Evolutionary conservation across 177 flowering plant genomes (phyloP).

Genomic region (Vitis hybrid): DNA sequence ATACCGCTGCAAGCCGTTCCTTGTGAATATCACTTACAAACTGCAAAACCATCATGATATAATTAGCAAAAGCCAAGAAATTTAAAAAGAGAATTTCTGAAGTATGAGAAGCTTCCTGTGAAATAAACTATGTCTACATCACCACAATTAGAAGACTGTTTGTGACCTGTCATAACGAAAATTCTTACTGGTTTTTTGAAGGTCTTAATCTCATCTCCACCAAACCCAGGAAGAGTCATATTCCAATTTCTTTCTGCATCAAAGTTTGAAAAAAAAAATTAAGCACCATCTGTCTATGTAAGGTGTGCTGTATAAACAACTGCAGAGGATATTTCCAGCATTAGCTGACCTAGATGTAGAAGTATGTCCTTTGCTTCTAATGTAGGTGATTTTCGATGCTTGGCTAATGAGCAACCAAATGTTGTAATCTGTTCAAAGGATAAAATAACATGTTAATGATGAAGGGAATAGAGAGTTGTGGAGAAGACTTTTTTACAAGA

Average conservation of each 20-base stretch:
- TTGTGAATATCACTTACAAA: conserved; percentile 66
- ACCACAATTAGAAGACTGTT: background rate
- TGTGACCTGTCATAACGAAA: background rate
- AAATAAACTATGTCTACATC: background rate
- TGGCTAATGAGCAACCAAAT: conserved; percentile 91
- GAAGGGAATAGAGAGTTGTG: too few relatives aligned
- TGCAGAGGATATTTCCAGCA: background rate
- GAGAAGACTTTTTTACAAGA: too few relatives aligned
- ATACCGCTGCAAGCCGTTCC: conserved; percentile 84
- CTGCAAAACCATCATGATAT: conserved; percentile 45
- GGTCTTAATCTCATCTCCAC: conserved; percentile 87
- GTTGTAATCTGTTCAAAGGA: conserved; percentile 60
- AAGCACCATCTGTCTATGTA: background rate
- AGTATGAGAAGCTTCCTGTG: background rate
- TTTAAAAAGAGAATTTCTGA: background rate
- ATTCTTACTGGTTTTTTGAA: conserved; percentile 70
- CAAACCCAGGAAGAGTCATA: conserved; percentile 83
- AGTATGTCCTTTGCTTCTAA: conserved; percentile 96
- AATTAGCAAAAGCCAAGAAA: conserved; percentile 5
- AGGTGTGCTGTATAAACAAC: background rate
- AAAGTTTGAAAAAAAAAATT: conserved; percentile 10
- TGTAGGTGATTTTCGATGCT: conserved; percentile 84
- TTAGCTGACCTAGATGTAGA: conserved; percentile 79
- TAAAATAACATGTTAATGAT: background rate
- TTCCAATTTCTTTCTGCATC: conserved; percentile 88